These are phyloP conservation scores for Clathrus columnatus DNA, from an alignment of 768 basidiomycete species.

Conservation along the genomic window DNA sequence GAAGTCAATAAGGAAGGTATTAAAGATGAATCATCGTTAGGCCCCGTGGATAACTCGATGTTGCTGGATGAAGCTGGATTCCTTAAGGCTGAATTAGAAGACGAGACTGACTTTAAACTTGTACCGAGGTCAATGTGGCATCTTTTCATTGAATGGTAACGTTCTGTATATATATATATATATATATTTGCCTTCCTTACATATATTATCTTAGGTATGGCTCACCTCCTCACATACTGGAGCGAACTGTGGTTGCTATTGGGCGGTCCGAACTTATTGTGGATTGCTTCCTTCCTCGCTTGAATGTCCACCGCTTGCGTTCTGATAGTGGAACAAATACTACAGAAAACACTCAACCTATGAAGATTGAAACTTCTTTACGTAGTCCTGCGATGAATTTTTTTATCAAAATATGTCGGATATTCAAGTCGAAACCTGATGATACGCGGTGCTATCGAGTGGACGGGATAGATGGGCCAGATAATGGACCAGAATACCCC, in stretches of 20 bases:
- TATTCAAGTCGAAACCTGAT: slow-evolving; percentile 11
- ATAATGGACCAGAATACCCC: slow-evolving; percentile 10
- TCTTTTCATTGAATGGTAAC: slow-evolving; percentile 60
- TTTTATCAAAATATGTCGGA: neutral
- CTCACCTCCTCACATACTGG: slow-evolving; percentile 41
- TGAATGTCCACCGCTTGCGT: slow-evolving; percentile 45
- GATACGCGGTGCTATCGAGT: slow-evolving; percentile 13
- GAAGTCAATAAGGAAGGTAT: slow-evolving; percentile 58
- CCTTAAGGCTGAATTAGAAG: slow-evolving; percentile 30
- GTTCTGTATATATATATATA: slow-evolving; percentile 13
- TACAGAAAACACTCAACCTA: neutral
- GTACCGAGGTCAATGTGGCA: slow-evolving; percentile 69
- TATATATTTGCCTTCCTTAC: neutral
- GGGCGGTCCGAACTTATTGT: slow-evolving; percentile 45
- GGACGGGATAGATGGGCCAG: slow-evolving; percentile 5
- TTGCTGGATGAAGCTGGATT: slow-evolving; percentile 49
- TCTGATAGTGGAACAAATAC: neutral
- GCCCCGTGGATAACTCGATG: slow-evolving; percentile 65
- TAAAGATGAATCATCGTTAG: slow-evolving; percentile 53
- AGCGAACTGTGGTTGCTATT: slow-evolving; percentile 57
- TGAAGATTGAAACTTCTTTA: slow-evolving; percentile 1
- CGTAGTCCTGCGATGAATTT: neutral
- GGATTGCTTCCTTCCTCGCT: slow-evolving; percentile 63
- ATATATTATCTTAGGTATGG: slow-evolving; percentile 55
- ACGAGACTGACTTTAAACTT: slow-evolving; percentile 66